Conservation (phyloP, 805 yeast genomes). For the Pichia occidentalis region DNA sequence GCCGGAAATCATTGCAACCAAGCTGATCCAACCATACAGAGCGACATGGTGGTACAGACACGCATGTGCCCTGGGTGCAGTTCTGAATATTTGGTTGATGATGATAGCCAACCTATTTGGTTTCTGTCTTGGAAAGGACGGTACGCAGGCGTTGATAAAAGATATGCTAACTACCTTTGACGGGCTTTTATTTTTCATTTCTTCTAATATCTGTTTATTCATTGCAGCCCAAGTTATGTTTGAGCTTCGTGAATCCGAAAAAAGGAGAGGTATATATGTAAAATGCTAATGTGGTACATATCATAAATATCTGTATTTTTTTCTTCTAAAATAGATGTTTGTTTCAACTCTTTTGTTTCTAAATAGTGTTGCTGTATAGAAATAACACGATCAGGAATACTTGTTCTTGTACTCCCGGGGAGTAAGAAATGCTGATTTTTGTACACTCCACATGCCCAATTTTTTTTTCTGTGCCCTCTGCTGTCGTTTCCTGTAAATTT, state of each 20-base stretch:
- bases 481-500: constrained; percentile 54
- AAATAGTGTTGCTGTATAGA: constrained; percentile 20
- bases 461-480: constrained; percentile 46
- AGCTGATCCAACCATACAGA: constrained; percentile 29
- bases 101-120: constrained; percentile 95
- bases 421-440: constrained; percentile 39
- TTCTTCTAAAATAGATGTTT: not conserved
- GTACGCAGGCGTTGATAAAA: constrained; percentile 55
- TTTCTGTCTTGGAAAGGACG: constrained; percentile 88
- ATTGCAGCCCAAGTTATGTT: constrained; percentile 92
- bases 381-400: too few species aligned
- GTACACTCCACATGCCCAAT: constrained; percentile 64
- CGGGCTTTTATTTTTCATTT: constrained; percentile 59
- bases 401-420: constrained; percentile 74
- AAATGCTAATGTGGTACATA: constrained; percentile 51
- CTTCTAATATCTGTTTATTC: constrained; percentile 62
- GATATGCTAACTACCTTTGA: constrained; percentile 67
- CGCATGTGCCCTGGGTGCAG: constrained; percentile 82
- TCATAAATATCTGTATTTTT: not conserved
- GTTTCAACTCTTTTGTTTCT: not conserved
- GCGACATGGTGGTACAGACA: constrained; percentile 67
- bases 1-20: constrained; percentile 73
- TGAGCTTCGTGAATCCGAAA: constrained; percentile 82
- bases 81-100: constrained; percentile 92
- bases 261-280: constrained; percentile 72